Evolutionary conservation across 108 stramenopile species (phyloP).

Genomic region (Schizochytrium sp.): DNA sequence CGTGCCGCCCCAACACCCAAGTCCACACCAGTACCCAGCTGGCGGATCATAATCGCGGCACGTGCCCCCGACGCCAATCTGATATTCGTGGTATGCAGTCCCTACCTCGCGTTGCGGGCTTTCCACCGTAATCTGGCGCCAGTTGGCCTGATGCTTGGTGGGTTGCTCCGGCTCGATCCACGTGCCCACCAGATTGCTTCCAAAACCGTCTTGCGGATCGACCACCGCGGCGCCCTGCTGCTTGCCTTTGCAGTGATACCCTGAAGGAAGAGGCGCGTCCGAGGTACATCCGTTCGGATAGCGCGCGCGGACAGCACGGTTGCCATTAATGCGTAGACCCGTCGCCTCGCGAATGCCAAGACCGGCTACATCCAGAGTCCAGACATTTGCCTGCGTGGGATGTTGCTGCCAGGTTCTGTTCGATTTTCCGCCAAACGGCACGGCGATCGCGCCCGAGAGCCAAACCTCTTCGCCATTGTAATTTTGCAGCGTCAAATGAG

Average conservation of each 20-base stretch:
- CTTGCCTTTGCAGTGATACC: not conserved
- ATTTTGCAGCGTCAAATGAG: not conserved
- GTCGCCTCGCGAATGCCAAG: not conserved
- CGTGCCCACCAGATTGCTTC: not conserved
- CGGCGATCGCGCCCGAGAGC: not conserved
- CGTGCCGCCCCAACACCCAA: not conserved
- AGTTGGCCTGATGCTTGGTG: not conserved
- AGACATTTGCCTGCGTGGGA: not conserved
- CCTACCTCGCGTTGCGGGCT: not conserved
- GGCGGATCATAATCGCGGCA: not conserved
- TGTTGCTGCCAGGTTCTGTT: not conserved
- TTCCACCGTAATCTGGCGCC: not conserved
- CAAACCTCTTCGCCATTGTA: slow-evolving; percentile 7
- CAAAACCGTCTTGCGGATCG: not conserved
- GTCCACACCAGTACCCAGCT: slow-evolving; percentile 13
- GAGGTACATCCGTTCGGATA: slow-evolving; percentile 10
- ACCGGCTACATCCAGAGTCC: not conserved
- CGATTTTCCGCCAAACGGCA: not conserved
- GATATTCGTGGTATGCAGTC: not conserved
- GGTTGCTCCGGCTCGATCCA: not conserved
- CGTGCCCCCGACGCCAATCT: not conserved
- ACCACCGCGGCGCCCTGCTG: not conserved
- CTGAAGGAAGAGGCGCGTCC: not conserved
- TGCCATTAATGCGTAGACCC: not conserved
- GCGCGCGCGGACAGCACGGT: not conserved